Conservation (phyloP, 345 rosid species). For the Rhizophora mangle region DNA sequence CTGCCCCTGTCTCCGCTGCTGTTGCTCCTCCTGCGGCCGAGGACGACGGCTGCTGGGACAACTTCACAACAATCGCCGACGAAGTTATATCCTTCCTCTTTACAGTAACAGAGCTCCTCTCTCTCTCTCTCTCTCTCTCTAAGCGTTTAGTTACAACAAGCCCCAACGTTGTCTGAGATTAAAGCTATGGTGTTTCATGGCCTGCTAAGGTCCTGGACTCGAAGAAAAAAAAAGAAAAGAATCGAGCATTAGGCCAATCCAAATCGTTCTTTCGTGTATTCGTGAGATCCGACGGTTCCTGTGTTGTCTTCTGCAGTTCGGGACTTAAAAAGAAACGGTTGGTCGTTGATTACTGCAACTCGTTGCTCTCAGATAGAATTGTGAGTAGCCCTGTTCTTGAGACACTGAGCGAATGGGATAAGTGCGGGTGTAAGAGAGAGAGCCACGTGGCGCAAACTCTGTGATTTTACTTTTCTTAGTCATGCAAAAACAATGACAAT, state of each 20-base stretch:
- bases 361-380: neutral
- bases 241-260: neutral
- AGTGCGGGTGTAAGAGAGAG: neutral
- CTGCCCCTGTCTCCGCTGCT: neutral
- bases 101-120: too few relatives aligned
- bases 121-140: too few relatives aligned
- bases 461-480: too few relatives aligned
- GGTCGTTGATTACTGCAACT: neutral
- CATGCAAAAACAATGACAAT: too few relatives aligned
- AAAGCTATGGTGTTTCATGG: neutral
- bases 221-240: neutral
- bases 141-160: too few relatives aligned
- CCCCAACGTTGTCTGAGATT: neutral
- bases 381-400: too few relatives aligned
- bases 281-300: neutral
- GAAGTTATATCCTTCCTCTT: slow-evolving; percentile 24
- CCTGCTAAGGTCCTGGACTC: too few relatives aligned
- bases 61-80: slow-evolving; percentile 10
- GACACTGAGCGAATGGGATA: neutral
- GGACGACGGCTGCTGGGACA: slow-evolving; percentile 13
- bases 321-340: neutral
- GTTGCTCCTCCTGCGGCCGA: neutral
- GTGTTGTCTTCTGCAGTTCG: neutral
- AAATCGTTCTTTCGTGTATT: neutral
- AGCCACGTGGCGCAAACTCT: too few relatives aligned